These are phyloP conservation scores for Penicillium waksmanii DNA, from an alignment of 495 filamentous ascomycete genomes.

Conservation along the genomic window DNA sequence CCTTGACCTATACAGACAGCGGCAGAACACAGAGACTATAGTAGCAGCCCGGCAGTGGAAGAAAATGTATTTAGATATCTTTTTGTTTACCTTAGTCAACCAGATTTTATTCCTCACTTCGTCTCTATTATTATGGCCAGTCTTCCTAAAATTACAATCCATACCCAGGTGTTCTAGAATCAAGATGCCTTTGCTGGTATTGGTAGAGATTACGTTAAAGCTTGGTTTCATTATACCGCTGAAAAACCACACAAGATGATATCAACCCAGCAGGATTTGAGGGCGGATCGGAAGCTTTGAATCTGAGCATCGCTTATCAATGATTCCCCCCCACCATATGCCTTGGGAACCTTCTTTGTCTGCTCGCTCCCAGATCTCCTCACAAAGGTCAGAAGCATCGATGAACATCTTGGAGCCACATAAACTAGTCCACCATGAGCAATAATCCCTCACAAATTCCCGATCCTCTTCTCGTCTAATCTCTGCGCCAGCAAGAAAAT, in stretches of 20 bases:
- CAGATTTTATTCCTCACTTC: too few species aligned
- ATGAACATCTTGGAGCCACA: constrained; percentile 13
- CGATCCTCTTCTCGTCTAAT: constrained; percentile 6
- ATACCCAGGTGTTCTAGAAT: too few species aligned
- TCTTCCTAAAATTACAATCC: too few species aligned
- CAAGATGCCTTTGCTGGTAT: too few species aligned
- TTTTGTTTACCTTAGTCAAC: too few species aligned
- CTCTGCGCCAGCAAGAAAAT: constrained; percentile 7
- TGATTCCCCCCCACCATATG: constrained; percentile 17
- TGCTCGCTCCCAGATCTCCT: constrained; percentile 10
- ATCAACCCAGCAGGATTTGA: constrained; percentile 7
- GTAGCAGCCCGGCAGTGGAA: not conserved
- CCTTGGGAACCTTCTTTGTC: not conserved
- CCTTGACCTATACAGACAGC: not conserved
- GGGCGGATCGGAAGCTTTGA: constrained; percentile 4
- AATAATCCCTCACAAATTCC: constrained; percentile 8
- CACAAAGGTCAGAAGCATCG: constrained; percentile 8
- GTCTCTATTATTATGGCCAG: too few species aligned
- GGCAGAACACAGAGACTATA: not conserved
- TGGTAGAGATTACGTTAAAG: too few species aligned
- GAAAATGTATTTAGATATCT: not conserved
- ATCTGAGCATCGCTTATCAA: constrained; percentile 11
- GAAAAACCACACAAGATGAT: not conserved
- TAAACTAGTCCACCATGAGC: constrained; percentile 2
- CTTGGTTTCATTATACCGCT: not conserved